A percentile compares a stretch with the other conserved stretches of the same genome.
Conservation (phyloP, 176 grass and related monocot genomes). For the Oryza glumipatula region DNA sequence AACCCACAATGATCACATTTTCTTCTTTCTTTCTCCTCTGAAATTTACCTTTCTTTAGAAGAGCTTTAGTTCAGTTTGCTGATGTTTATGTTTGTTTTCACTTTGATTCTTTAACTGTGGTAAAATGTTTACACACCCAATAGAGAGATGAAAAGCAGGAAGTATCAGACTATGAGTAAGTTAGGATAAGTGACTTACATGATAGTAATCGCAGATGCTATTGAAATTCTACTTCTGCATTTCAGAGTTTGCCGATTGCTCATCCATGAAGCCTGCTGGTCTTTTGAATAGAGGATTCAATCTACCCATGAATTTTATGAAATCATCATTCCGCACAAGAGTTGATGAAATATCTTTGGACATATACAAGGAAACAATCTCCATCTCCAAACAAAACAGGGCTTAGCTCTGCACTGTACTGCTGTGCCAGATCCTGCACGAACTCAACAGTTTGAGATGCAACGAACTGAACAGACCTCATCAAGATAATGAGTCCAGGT, state of each 20-base stretch:
- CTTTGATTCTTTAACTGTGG: not conserved
- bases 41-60: not conserved
- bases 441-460: not conserved
- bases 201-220: no score
- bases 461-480: not conserved
- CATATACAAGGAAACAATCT: not conserved
- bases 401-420: not conserved
- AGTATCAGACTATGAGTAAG: not conserved
- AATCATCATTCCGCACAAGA: not conserved
- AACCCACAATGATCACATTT: not conserved
- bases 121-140: not conserved
- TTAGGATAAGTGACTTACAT: not conserved
- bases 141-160: not conserved
- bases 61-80: not conserved
- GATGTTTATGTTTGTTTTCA: not conserved
- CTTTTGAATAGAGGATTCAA: not conserved
- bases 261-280: not conserved
- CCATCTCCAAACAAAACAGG: not conserved
- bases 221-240: not conserved
- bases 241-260: not conserved
- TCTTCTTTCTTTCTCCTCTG: not conserved
- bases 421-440: not conserved
- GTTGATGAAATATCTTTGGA: not conserved
- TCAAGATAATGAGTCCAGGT: not conserved
- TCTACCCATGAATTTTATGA: not conserved